phyloP scores from a whole-genome alignment of 352 stramenopile species.

The Phytophthora melonis region DNA sequence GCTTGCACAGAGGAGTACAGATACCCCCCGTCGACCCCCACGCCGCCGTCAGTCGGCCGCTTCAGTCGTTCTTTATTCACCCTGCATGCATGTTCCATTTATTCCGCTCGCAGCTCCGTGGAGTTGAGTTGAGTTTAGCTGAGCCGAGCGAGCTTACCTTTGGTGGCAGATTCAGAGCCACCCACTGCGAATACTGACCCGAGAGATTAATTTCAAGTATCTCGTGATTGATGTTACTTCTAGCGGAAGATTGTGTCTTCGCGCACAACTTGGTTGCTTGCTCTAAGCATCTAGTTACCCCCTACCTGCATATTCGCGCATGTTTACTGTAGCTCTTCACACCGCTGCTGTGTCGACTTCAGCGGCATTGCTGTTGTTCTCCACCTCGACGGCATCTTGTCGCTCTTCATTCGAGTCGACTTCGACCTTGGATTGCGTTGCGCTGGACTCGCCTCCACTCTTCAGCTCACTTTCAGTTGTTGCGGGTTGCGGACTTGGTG shows the following conservation, averaged over 20 bases:
- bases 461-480: not conserved
- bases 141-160: slow-evolving; percentile 11
- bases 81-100: slow-evolving; percentile 23
- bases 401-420: slow-evolving; percentile 12
- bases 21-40: slow-evolving; percentile 27
- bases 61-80: slow-evolving; percentile 33
- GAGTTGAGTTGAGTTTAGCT: not conserved
- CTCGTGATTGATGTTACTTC: slow-evolving; percentile 32
- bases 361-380: not conserved
- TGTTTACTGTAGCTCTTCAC: not conserved
- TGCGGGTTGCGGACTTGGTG: not conserved
- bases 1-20: slow-evolving; percentile 63
- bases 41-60: slow-evolving; percentile 43
- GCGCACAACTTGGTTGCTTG: too few species aligned
- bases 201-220: slow-evolving; percentile 37
- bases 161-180: slow-evolving; percentile 30
- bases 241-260: too few species aligned
- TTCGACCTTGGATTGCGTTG: not conserved
- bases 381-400: not conserved
- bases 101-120: slow-evolving; percentile 21
- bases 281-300: not conserved
- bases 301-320: not conserved
- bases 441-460: not conserved
- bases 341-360: not conserved
- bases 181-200: slow-evolving; percentile 35